Percentiles rank a stretch among this genome's conserved stretches.
Conservation (phyloP, 2,329 filamentous ascomycete genomes). For the Alternaria solani region DNA sequence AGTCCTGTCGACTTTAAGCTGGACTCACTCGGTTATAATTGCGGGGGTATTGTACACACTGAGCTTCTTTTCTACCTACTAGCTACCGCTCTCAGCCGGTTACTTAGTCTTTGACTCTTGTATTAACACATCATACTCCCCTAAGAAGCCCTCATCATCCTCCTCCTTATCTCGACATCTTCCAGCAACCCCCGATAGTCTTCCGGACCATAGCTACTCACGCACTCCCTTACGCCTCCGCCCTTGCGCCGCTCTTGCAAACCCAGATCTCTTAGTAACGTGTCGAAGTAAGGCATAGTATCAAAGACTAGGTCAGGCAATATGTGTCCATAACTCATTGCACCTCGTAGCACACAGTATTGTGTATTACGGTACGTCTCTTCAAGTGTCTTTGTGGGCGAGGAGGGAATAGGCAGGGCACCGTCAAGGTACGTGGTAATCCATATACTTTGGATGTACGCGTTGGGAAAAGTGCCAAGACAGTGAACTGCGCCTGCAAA, state of each 20-base stretch:
- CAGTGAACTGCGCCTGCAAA: slow-evolving; percentile 44
- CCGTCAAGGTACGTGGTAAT: slow-evolving; percentile 69
- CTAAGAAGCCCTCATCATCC: not conserved
- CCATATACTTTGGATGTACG: slow-evolving; percentile 55
- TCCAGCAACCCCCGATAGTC: slow-evolving; percentile 64
- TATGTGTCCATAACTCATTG: slow-evolving; percentile 76
- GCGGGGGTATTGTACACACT: not conserved
- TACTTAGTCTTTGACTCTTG: not conserved
- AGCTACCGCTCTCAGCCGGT: not conserved
- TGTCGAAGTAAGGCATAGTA: slow-evolving; percentile 40
- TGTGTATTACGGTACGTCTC: slow-evolving; percentile 68
- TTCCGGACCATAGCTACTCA: slow-evolving; percentile 53
- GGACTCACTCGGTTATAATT: not conserved
- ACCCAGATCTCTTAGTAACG: slow-evolving; percentile 35
- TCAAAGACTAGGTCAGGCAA: slow-evolving; percentile 54
- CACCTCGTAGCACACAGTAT: slow-evolving; percentile 73
- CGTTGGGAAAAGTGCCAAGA: slow-evolving; percentile 49
- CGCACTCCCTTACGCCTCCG: slow-evolving; percentile 25
- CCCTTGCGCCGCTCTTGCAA: slow-evolving; percentile 30
- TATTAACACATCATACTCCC: not conserved
- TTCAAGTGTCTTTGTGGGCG: slow-evolving; percentile 23
- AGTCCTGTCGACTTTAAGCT: not conserved
- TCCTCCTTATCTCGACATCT: slow-evolving; percentile 58
- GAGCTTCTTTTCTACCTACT: too few species aligned
- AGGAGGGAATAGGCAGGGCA: slow-evolving; percentile 49